Evolutionary conservation across 164 flowering plant genomes (phyloP), one percentile per base, ranked within the genome.

Genomic region (Cinnamomum chago): DNA sequence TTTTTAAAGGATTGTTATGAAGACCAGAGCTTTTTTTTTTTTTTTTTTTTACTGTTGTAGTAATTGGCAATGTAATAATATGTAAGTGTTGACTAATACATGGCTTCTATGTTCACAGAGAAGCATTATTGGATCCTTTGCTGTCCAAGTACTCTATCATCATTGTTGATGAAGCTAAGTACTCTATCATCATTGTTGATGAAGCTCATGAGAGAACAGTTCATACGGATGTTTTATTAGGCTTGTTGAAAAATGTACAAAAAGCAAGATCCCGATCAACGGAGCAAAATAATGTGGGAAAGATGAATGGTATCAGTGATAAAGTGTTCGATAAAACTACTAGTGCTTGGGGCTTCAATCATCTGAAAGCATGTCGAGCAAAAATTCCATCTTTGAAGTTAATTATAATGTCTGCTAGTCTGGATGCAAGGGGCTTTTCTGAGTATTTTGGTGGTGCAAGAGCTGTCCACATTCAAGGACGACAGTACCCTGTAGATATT

Each of bases 141-240:
- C 95, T 95, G 50, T 90, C 97, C 27, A 92, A 75, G 75, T 95
- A 93, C 81, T 89, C 99, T 18, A 95, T n/a, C n/a, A n/a, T n/a
- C n/a, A n/a, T n/a, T n/a, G n/a, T n/a, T n/a, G n/a, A n/a, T n/a
- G n/a, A n/a, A n/a, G n/a, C n/a, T n/a, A n/a, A n/a, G n/a, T n/a
- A n/a, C n/a, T n/a, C n/a, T n/a, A n/a, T 93, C 73, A 85, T 95
- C 64, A 87, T 95, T 77, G 89, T 95, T 78, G 98, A 95, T 85
- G 99, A 95, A 85, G 99, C 99, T 76, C 99, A 95, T 78, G 98
- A 93, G 86, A 89, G 99, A 85, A 95, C 99, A 33, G 88, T 95
- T 58, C 95, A 93, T 76, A 95, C 99, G 68, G 99, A 93, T 85
- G 98, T 95, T 50, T 77, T 95, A 79, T 78, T 95, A 69, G 98